Evolutionary conservation across 2,329 filamentous ascomycete genomes (phyloP), one percentile per base, ranked within the genome.

Genomic region (Penicillium sp.): DNA sequence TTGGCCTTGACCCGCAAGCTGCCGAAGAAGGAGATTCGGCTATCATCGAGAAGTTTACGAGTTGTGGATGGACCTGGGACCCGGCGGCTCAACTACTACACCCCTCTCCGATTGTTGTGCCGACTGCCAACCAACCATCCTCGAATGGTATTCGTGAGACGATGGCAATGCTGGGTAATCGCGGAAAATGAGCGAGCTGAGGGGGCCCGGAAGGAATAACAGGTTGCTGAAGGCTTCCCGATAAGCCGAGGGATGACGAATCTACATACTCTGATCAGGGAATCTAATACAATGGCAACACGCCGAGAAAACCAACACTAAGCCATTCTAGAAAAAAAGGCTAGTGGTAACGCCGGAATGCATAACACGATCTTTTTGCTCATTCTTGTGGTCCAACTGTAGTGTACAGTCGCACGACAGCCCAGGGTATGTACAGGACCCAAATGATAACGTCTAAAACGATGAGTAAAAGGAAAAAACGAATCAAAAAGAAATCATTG

Each of bases 371-470:
- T 73, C 68, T 73, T 74, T 65, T 76, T 76, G 74, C 72, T 75
- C 72, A 72, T 69, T 65, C 62, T 68, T 75, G 69, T 71, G 70
- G 70, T 71, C 70, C 73, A 73, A 76, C 65, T 71, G 72, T 76
- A 77, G 70, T 76, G 70, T 78, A 77, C 75, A 76, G 70, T 70
- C 68, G 69, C 72, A 76, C 71, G 60, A 72, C 70, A 73, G 73
- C 76, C 73, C 73, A 75, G 73, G 73, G 70, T 78, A 79, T 78
- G 73, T 78, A 79, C 76, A 77, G 71, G 70, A 74, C 73, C 75
- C 73, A 75, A 69, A 73, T 71, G 71, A 73, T 64, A 72, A 77
- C 72, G 72, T 79, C 76, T 78, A 78, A 75, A 74, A 66, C 63
- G 60, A 71, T 67, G 63, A 70, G 67, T 69, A 61, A 58, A 58